Evolutionary conservation across 2,329 filamentous ascomycete species (phyloP), one percentile per base, ranked within the genome.

Genomic region (Apiospora marii): DNA sequence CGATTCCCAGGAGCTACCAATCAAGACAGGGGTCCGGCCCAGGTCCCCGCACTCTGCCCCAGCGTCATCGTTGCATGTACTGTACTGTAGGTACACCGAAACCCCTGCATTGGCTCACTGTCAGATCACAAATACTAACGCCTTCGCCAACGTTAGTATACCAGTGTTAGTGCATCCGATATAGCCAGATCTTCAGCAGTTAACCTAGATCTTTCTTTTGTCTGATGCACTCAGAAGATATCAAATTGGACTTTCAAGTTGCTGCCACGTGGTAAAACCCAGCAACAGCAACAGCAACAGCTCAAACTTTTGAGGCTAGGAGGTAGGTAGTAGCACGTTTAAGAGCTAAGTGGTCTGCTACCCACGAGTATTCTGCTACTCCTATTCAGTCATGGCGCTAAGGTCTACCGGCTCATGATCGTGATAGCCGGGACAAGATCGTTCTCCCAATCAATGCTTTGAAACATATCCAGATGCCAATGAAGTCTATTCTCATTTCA

Each of bases 1-100:
- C 58, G 58, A 64, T n/a, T 64, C 58, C 58, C 8, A 41, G 58
- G 30, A 41, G 58, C 58, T 64, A 64, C 58, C 58, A 64, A 64
- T 64, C 58, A 64, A n/a, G 34, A 30, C 58, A 64, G 58, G 58
- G 58, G 58, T 41, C 30, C 30, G 22, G 53, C 16, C 53, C 53
- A 14, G 58, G 58, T 64, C 58, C 58, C 58, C 58, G 58, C 58
- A 64, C 30, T 37, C 53, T 22, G 30, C 30, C n/a, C 30, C 30
- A 41, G 30, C 58, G 34, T 64, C 58, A 41, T 61, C 34, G 19
- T 22, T 37, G 19, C 10, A 22, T 19, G 44, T 7, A 4, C 19
- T 6, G 44, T 49, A n/a, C 19, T 6, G 44, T 49, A n/a, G 46
- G 46, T n/a, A 10, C 37, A 41, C 37, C 7, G 19, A 49, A 49